Evolutionary conservation across 164 flowering plant genomes (phyloP).

Genomic region (Cinnamomum chago): DNA sequence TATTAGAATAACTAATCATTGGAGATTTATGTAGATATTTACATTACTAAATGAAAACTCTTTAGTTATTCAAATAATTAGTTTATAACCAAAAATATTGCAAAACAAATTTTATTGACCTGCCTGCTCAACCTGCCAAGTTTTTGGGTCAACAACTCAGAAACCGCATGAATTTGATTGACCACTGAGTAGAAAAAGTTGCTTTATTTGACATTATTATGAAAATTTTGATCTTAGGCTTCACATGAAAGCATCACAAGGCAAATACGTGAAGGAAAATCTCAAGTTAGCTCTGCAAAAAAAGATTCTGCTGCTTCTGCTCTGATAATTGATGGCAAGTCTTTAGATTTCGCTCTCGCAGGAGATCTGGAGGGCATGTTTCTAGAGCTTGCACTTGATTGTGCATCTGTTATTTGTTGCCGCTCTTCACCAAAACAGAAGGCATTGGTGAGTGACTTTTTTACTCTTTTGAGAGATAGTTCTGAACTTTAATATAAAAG

Average conservation of each 20-base stretch:
- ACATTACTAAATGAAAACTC: no score
- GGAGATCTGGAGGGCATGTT: slow-evolving; percentile 42
- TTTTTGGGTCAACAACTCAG: no score
- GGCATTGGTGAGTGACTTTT: slow-evolving; percentile 58
- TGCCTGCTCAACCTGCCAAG: no score
- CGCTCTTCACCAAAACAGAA: slow-evolving; percentile 93
- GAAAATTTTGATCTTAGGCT: slow-evolving; percentile 35
- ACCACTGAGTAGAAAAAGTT: no score
- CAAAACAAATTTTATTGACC: no score
- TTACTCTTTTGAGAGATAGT: neutral
- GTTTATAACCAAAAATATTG: no score
- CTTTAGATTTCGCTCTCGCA: slow-evolving; percentile 56
- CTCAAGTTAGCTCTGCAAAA: slow-evolving; percentile 33
- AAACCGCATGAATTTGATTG: no score
- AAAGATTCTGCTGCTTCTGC: slow-evolving; percentile 35
- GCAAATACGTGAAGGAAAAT: slow-evolving; percentile 54
- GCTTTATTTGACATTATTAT: neutral
- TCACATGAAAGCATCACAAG: slow-evolving; percentile 43
- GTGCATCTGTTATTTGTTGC: slow-evolving; percentile 87
- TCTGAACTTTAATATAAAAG: no score
- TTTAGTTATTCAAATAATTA: no score
- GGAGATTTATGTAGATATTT: no score
- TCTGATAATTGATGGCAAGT: slow-evolving; percentile 83
- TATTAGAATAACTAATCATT: no score
- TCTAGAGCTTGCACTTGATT: slow-evolving; percentile 60